Conservation (phyloP, 257 asterid genomes). For the Verbena officinalis region DNA sequence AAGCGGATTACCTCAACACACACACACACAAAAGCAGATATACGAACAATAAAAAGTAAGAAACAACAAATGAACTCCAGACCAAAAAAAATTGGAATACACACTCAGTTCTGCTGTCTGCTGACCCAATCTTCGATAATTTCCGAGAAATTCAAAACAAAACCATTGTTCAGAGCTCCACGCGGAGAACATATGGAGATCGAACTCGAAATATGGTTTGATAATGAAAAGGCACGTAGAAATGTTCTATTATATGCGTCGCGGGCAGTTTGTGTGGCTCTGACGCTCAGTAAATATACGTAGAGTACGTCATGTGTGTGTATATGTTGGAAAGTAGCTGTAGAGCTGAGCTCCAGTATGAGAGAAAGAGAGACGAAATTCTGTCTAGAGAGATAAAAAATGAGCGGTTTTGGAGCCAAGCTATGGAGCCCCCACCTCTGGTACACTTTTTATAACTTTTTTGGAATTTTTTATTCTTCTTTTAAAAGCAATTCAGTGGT, state of each 20-base stretch:
- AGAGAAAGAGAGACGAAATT: neutral
- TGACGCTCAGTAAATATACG: slow-evolving; percentile 15
- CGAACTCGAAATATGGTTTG: neutral
- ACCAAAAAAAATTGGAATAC: neutral
- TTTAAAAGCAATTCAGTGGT: too few species aligned
- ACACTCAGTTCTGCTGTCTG: slow-evolving; percentile 17
- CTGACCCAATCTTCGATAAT: slow-evolving; percentile 8
- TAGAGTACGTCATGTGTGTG: slow-evolving; percentile 8
- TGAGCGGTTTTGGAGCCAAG: slow-evolving; percentile 16
- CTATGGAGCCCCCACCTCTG: slow-evolving; percentile 18
- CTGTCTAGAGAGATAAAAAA: neutral
- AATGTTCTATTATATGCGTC: neutral
- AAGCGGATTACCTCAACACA: too few species aligned
- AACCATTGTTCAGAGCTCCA: neutral
- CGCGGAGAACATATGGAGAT: slow-evolving; percentile 3
- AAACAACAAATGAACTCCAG: neutral
- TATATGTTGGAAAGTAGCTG: slow-evolving; percentile 13
- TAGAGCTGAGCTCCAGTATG: neutral
- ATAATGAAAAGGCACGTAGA: neutral
- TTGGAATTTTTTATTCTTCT: neutral
- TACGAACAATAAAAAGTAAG: neutral
- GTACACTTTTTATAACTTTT: slow-evolving; percentile 28
- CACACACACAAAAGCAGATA: neutral
- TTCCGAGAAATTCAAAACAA: slow-evolving; percentile 2
- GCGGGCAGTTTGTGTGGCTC: slow-evolving; percentile 32